Evolutionary conservation across 495 filamentous ascomycete species (phyloP), one percentile per base, ranked within the genome.

Genomic region (Poronia punctata): DNA sequence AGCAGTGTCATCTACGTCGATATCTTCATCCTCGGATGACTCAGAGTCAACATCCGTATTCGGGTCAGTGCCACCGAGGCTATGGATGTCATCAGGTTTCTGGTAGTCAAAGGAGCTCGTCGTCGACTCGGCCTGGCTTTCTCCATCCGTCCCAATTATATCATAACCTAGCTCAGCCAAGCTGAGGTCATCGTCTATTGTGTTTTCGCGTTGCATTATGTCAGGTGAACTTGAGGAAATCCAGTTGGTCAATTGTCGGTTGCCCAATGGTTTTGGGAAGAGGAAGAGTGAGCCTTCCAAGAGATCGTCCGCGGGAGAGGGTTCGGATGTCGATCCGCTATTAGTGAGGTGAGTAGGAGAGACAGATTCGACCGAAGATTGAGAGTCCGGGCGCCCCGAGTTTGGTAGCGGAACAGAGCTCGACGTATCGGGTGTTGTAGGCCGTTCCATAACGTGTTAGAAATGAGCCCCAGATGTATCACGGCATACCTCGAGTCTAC

Each of bases 111-210:
- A 66, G 5, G 75, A 79, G 36, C 71, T 62, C 18, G 68, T 52
- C 2, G 36, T 46, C 7, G 59, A 62, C 46, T 59, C 57, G 32
- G 60, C 62, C 17, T 61, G 52, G 33, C 72, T 75, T 45, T 76
- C 75, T 37, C 68, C 69, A 35, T 71, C 50, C 44, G 57, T 62
- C 46, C 56, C 71, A 51, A 80, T 68, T 29, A 79, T 62, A 33
- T 78, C 75, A 48, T 75, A 80, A 31, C 73, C 60, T 44, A 75
- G 76, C 46, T 78, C 75, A 46, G 67, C 62, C 26, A 79, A 59
- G 49, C 54, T 69, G 40, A 57, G 55, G 23, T 67, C 62, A 20
- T 65, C 65, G 25, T 61, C 61, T 24, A 41, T 41, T 36, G 68
- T 55, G 42, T 33, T 65, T 40, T 60, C 55, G 3, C 57, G 49